Evolutionary conservation across 805 yeast genomes (phyloP), one percentile per base, ranked within the genome.

Genomic region (Candida orba): DNA sequence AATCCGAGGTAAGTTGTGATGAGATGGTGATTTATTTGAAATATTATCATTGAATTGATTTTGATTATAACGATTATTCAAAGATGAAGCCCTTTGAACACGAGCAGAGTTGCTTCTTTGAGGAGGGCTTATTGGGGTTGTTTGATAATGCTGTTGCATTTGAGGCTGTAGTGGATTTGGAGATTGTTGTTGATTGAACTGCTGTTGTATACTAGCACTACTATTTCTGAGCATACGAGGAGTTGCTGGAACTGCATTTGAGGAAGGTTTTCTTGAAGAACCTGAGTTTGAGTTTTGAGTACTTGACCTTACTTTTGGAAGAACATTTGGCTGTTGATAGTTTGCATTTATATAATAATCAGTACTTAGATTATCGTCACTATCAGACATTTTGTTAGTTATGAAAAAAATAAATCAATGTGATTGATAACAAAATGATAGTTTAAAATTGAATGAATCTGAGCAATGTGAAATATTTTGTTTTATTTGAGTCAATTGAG

Each of bases 191-290:
- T 39, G 48, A 15, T 39, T 46, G 24, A 30, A 42, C 32, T 42
- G 48, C 18, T 45, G 42, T n/a, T 46, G 47, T 55, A 52, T 45
- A 44, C 62, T 61, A 1, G 73, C 74, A 47, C 78, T 72, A 4
- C 75, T 73, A 53, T 76, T 77, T 52, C 84, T 68, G 39, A 80
- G 62, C 86, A 81, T 81, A 52, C 86, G 64, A 8, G 86, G 84
- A 2, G 87, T 80, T 2, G 86, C 86, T 3, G 84, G 84, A 4
- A 71, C 74, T 9, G 57, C 57, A 4, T 22, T 40, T 22, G 53
- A 33, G 4, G 56, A 54, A 2, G 51, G 46, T 18, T 49, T 45
- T 8, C 37, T 42, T 2, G 53, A 34, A 3, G 44, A 36, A 24
- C 39, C 37, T 8, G 45, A 40, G 22, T 34, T 18, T 3, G 52